These are phyloP conservation scores for Cyberlindnera maclurae DNA, from an alignment of 805 yeast species.

Conservation along the genomic window DNA sequence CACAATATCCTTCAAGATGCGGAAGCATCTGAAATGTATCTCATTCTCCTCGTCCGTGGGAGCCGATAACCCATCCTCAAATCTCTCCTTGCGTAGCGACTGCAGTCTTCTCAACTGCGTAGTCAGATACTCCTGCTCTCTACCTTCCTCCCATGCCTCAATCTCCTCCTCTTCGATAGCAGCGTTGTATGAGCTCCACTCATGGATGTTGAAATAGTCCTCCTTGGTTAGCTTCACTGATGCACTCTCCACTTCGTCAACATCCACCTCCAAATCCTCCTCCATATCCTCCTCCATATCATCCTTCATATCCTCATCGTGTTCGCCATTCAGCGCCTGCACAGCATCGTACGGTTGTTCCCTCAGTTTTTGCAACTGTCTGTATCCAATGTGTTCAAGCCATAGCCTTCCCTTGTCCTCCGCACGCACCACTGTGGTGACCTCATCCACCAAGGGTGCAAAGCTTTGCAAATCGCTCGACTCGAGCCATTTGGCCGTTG, in stretches of 20 bases:
- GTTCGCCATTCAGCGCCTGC: constrained; percentile 1
- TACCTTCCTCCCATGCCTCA: constrained; percentile 36
- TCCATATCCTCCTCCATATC: constrained; percentile 8
- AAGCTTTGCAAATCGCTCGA: constrained; percentile 43
- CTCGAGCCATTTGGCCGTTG: constrained; percentile 60
- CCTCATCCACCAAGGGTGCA: constrained; percentile 62
- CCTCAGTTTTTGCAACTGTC: constrained; percentile 24
- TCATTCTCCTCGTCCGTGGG: constrained; percentile 38
- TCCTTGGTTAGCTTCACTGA: constrained; percentile 7
- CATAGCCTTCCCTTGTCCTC: constrained; percentile 44
- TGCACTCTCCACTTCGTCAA: background rate
- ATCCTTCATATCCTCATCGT: constrained; percentile 5
- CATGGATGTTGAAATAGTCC: constrained; percentile 28
- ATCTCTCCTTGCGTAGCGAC: constrained; percentile 41
- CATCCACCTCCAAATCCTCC: constrained; percentile 1
- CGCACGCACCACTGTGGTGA: constrained; percentile 44
- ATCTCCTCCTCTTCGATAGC: constrained; percentile 43
- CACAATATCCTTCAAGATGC: constrained; percentile 40
- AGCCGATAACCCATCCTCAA: constrained; percentile 23
- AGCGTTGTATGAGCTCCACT: constrained; percentile 43
- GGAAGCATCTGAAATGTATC: constrained; percentile 35
- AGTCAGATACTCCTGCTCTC: constrained; percentile 36
- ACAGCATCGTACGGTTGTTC: constrained; percentile 4
- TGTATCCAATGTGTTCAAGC: constrained; percentile 47
- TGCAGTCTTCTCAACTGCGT: constrained; percentile 42